Evolutionary conservation across 371 early-diverging fungal species (phyloP).

Genomic region (Choanephora cucurbitarum): DNA sequence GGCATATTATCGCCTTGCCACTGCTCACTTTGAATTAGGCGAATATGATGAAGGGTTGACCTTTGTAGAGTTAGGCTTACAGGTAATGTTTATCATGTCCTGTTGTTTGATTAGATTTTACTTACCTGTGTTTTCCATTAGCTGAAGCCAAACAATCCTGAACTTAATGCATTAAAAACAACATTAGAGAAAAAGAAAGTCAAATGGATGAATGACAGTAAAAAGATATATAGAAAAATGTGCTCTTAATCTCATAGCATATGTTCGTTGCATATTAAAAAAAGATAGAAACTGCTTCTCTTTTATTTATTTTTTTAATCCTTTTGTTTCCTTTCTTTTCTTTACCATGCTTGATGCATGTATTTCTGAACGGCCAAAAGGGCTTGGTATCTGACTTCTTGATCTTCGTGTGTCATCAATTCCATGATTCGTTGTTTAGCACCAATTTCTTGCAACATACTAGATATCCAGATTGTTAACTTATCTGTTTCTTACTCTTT

Average conservation of each 20-base stretch:
- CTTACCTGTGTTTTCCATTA: too few relatives aligned
- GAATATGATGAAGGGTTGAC: conserved; percentile 57
- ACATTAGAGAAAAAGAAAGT: conserved; percentile 17
- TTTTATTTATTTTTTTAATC: conserved; percentile 5
- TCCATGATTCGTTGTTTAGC: conserved; percentile 95
- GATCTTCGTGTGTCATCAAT: conserved; percentile 84
- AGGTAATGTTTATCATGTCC: conserved; percentile 33
- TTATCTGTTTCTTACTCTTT: too few relatives aligned
- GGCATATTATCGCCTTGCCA: conserved; percentile 61
- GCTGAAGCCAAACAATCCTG: conserved; percentile 22
- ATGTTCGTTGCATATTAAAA: too few relatives aligned
- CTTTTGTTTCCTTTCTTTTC: neutral
- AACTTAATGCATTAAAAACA: conserved; percentile 11
- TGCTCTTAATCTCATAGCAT: conserved; percentile 13
- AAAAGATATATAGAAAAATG: conserved; percentile 35
- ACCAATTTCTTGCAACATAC: conserved; percentile 84
- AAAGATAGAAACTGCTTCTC: neutral
- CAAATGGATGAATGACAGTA: conserved; percentile 14
- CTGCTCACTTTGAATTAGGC: conserved; percentile 54
- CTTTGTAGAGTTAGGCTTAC: conserved; percentile 47
- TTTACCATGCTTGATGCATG: conserved; percentile 33
- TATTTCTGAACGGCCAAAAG: conserved; percentile 87
- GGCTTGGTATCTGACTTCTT: conserved; percentile 90
- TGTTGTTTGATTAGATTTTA: too few relatives aligned
- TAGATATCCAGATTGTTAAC: conserved; percentile 22